Evolutionary conservation across 805 yeast genomes (phyloP), one percentile per base, ranked within the genome.

Genomic region (Monosporozyma servazzii): DNA sequence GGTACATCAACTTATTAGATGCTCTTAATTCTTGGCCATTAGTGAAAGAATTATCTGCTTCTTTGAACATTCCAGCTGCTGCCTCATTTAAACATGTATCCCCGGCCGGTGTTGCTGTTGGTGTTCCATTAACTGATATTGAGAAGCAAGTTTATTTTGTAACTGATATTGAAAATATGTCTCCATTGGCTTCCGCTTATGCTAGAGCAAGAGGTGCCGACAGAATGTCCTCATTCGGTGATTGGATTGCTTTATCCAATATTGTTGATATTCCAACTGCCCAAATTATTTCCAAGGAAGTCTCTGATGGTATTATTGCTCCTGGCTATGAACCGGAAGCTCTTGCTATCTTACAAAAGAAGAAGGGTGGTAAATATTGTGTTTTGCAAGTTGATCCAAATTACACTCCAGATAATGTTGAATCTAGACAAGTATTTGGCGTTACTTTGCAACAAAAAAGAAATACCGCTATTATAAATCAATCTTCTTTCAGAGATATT

Each of bases 131-230:
- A 63, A 67, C 84, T 46, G 98, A 90, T 50, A 75, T 83, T 56
- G 99, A 91, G 77, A 90, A 89, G 80, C 84, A 90, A 72, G 81
- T 91, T 57, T 91, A 91, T 78, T 91, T 91, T 68, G 98, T 91
- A 58, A 83, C 82, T 61, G 96, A 88, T 70, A 88, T 90, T 65
- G 96, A 88, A 72, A 88, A 90, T 77, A 76, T 91, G 69, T 87
- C 96, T 13, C 98, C 98, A 51, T 78, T 93, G 66, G 99, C 99
- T 58, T 84, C 84, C 66, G 99, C 99, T 54, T 91, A 91, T 66
- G 98, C 98, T 36, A 86, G 98, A 75, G 99, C 99, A 52, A 86
- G 99, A 73, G 99, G 99, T 71, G 98, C 99, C 60, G 99, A 91
- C 74, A 84, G 99, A 80, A 91, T 91, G 99, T 89, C 97, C 7